phyloP scores from a whole-genome alignment of 2,329 filamentous ascomycete genomes.

The Arthrocladium fulminans region DNA sequence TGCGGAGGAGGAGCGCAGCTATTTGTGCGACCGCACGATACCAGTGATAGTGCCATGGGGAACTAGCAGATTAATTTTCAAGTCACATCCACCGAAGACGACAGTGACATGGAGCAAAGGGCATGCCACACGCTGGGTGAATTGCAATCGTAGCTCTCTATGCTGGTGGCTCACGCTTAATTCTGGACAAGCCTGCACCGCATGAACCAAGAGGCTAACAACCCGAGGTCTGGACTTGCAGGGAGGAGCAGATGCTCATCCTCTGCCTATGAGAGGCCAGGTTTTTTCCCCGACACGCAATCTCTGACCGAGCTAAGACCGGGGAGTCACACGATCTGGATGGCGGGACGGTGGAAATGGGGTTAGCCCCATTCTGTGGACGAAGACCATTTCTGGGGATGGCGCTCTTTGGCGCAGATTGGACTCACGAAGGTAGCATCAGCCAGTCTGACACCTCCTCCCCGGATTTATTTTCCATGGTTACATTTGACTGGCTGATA shows the following conservation, averaged over 20 bases:
- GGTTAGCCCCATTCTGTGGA: too few relatives aligned
- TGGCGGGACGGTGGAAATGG: too few relatives aligned
- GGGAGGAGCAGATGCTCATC: background rate
- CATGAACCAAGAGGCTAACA: background rate
- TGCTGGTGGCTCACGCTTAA: background rate
- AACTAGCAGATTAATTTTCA: background rate
- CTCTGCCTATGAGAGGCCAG: background rate
- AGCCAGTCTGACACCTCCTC: too few relatives aligned
- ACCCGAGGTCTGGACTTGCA: background rate
- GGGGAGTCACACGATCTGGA: too few relatives aligned
- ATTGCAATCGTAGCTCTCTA: background rate
- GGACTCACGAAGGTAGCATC: too few relatives aligned
- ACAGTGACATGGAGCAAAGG: constrained; percentile 5
- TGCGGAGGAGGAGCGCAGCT: background rate
- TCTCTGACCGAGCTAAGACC: background rate
- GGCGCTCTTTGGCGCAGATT: too few relatives aligned
- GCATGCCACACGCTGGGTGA: background rate
- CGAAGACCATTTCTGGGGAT: too few relatives aligned
- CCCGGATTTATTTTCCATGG: too few relatives aligned
- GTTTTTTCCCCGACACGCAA: background rate
- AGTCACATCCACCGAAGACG: constrained; percentile 2
- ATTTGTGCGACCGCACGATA: constrained; percentile 4
- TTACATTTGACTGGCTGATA: too few relatives aligned
- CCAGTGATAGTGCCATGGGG: background rate
- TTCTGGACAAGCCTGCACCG: background rate